phyloP scores from a whole-genome alignment of 2,329 filamentous ascomycete species.

The Aspergillus candidus region DNA sequence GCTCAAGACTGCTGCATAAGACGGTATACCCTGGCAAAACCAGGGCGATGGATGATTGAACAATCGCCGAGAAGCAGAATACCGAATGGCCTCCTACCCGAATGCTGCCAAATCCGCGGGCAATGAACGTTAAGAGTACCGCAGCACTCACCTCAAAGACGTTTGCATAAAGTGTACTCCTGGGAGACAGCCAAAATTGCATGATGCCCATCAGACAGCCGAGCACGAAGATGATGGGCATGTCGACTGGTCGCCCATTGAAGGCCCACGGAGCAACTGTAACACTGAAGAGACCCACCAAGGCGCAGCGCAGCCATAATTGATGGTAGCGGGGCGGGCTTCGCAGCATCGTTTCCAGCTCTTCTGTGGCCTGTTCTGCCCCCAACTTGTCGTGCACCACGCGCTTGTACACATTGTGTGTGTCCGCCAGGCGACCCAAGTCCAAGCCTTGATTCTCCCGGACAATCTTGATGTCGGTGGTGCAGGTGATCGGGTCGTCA shows the following conservation, averaged over 20 bases:
- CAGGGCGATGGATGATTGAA: slow-evolving; percentile 54
- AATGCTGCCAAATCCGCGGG: slow-evolving; percentile 62
- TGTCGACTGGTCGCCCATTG: slow-evolving; percentile 58
- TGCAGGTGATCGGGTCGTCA: slow-evolving; percentile 45
- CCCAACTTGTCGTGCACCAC: slow-evolving; percentile 40
- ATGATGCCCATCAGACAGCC: slow-evolving; percentile 67
- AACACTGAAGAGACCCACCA: slow-evolving; percentile 69
- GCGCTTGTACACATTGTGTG: slow-evolving; percentile 40
- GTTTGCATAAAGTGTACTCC: slow-evolving; percentile 57
- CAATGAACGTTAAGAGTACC: slow-evolving; percentile 60
- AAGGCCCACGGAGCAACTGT: slow-evolving; percentile 75
- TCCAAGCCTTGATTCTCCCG: slow-evolving; percentile 37
- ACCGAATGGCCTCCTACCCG: slow-evolving; percentile 31
- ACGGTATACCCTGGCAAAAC: slow-evolving; percentile 63
- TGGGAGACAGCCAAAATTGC: slow-evolving; percentile 66
- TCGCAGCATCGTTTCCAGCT: slow-evolving; percentile 49
- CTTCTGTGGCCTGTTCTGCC: slow-evolving; percentile 33
- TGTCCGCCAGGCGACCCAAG: slow-evolving; percentile 36
- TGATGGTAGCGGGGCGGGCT: slow-evolving; percentile 48
- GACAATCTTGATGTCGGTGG: slow-evolving; percentile 40
- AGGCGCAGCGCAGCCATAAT: slow-evolving; percentile 49
- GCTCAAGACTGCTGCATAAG: slow-evolving; percentile 53
- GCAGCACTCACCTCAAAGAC: slow-evolving; percentile 44
- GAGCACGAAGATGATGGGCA: slow-evolving; percentile 53
- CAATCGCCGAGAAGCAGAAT: slow-evolving; percentile 57